phyloP scores from a whole-genome alignment of 129 eudicot genomes.

The carrot (Daucus carota) region DNA sequence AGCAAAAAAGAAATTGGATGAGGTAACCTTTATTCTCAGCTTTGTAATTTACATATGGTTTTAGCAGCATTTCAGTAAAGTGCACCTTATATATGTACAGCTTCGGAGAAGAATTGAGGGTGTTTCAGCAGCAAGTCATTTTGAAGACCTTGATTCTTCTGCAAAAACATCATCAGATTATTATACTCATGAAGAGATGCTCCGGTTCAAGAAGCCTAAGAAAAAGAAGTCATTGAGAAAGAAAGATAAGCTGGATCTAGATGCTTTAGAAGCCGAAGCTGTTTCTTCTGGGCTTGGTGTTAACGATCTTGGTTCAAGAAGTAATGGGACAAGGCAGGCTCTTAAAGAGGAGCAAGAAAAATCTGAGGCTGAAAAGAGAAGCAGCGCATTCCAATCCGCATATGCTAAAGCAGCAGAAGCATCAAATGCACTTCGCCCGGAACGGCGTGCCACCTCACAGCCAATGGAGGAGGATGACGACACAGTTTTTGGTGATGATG shows the following conservation, averaged over 20 bases:
- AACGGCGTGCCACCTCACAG: slow-evolving; percentile 26
- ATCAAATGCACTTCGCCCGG: slow-evolving; percentile 64
- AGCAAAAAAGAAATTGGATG: slow-evolving; percentile 89
- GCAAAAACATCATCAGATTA: slow-evolving; percentile 64
- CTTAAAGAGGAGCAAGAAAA: slow-evolving; percentile 67
- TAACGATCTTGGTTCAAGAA: slow-evolving; percentile 87
- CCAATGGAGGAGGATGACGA: slow-evolving; percentile 57
- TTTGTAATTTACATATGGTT: not conserved
- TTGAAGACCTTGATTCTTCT: slow-evolving; percentile 58
- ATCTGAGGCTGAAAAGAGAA: slow-evolving; percentile 71
- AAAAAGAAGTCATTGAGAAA: slow-evolving; percentile 92
- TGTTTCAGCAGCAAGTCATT: slow-evolving; percentile 33
- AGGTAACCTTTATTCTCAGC: slow-evolving; percentile 41
- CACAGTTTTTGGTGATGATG: slow-evolving; percentile 79
- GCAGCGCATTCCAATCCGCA: slow-evolving; percentile 70
- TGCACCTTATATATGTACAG: slow-evolving; percentile 33
- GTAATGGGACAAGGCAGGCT: slow-evolving; percentile 56
- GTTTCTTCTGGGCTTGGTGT: slow-evolving; percentile 74
- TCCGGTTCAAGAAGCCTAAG: slow-evolving; percentile 81
- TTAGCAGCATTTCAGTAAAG: not conserved
- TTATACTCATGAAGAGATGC: slow-evolving; percentile 85
- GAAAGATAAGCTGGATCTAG: slow-evolving; percentile 75
- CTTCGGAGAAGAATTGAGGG: slow-evolving; percentile 81
- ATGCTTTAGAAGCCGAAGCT: slow-evolving; percentile 96
- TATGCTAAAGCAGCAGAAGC: slow-evolving; percentile 82